phyloP scores from a whole-genome alignment of 2,329 filamentous ascomycete species.

The Xylariomycetidae sp. region DNA sequence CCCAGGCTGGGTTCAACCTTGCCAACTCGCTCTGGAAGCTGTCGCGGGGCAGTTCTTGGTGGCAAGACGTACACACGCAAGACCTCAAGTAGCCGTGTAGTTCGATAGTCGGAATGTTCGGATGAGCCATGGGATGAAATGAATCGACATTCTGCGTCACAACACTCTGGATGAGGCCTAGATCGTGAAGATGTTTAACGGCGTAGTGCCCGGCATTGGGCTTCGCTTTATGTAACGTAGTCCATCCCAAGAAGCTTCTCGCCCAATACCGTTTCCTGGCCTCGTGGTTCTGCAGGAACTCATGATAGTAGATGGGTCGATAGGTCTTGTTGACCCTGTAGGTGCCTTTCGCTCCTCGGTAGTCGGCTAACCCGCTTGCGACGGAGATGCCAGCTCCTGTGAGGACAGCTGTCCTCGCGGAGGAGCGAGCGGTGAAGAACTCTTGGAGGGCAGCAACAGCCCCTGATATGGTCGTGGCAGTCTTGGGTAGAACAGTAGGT shows the following conservation, averaged over 20 bases:
- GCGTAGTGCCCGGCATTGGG: slow-evolving; percentile 79
- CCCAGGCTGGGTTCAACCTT: slow-evolving; percentile 80
- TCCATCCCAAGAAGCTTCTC: slow-evolving; percentile 88
- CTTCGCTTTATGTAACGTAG: slow-evolving; percentile 67
- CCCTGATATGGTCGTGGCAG: slow-evolving; percentile 62
- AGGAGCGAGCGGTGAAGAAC: slow-evolving; percentile 64
- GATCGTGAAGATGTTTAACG: slow-evolving; percentile 61
- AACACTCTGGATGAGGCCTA: slow-evolving; percentile 69
- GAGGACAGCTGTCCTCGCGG: slow-evolving; percentile 44
- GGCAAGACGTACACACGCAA: slow-evolving; percentile 75
- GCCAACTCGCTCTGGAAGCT: slow-evolving; percentile 72
- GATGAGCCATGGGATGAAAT: slow-evolving; percentile 77
- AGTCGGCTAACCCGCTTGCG: slow-evolving; percentile 87
- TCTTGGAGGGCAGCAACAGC: slow-evolving; percentile 70
- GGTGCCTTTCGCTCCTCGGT: slow-evolving; percentile 81
- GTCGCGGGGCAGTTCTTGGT: slow-evolving; percentile 61
- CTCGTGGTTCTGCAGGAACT: slow-evolving; percentile 78
- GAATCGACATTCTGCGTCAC: slow-evolving; percentile 98
- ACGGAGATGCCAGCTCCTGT: slow-evolving; percentile 91
- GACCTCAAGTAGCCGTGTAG: slow-evolving; percentile 86
- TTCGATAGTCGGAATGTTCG: slow-evolving; percentile 68
- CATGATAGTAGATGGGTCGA: slow-evolving; percentile 86
- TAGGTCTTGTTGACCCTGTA: slow-evolving; percentile 90
- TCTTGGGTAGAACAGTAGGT: slow-evolving; percentile 66
- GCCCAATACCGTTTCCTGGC: slow-evolving; percentile 94